Evolutionary conservation across 805 yeast genomes (phyloP).

Genomic region (Komagataella ulmi): DNA sequence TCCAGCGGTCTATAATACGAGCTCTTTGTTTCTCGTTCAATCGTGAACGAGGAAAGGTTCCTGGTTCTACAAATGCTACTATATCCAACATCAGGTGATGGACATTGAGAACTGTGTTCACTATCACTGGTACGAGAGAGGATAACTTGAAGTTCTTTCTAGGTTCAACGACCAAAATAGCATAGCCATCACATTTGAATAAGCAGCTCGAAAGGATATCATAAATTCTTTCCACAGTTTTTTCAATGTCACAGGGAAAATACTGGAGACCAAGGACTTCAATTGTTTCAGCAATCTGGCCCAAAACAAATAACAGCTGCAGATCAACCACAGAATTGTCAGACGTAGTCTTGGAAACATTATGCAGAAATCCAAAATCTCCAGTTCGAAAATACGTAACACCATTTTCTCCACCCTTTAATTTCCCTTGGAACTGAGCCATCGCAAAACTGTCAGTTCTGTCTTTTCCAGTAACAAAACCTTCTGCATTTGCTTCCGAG

Average conservation of each 20-base stretch:
- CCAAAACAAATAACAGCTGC: conserved; percentile 77
- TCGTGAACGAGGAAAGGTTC: conserved; percentile 55
- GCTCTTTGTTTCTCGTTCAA: conserved; percentile 70
- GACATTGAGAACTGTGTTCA: conserved; percentile 61
- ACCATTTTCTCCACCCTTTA: conserved; percentile 50
- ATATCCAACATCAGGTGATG: conserved; percentile 79
- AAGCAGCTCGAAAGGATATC: conserved; percentile 42
- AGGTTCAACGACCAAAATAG: conserved; percentile 60
- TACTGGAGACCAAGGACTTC: conserved; percentile 87
- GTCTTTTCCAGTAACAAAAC: conserved; percentile 35
- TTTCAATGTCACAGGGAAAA: conserved; percentile 76
- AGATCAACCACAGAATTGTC: conserved; percentile 22
- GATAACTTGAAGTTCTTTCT: conserved; percentile 39
- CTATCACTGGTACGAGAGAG: conserved; percentile 72
- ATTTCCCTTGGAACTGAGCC: conserved; percentile 48
- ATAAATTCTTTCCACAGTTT: conserved; percentile 38
- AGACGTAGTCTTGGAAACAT: conserved; percentile 31
- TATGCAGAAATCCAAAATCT: conserved; percentile 85
- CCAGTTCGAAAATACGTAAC: conserved; percentile 76
- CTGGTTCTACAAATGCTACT: conserved; percentile 61
- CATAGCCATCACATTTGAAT: conserved; percentile 71
- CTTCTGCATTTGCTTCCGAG: conserved; percentile 68
- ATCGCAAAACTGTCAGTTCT: conserved; percentile 31
- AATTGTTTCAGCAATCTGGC: conserved; percentile 74
- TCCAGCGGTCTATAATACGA: conserved; percentile 44